These are phyloP conservation scores for Boeremia exigua DNA, from an alignment of 2,329 filamentous ascomycete genomes.

Conservation along the genomic window DNA sequence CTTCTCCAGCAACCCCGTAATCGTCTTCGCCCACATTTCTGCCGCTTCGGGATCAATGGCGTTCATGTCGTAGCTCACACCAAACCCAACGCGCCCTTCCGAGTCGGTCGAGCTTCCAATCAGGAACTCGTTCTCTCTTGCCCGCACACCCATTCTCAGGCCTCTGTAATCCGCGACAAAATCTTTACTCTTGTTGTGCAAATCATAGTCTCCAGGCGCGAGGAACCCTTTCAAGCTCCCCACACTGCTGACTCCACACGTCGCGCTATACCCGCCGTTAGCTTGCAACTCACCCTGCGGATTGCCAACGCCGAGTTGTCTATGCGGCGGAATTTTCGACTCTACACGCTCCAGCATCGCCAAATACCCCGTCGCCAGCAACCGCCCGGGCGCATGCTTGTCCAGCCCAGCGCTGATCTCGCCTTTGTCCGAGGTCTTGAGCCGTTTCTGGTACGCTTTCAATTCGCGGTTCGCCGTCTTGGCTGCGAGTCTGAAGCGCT, in stretches of 20 bases:
- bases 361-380: conserved; percentile 55
- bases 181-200: conserved; percentile 35
- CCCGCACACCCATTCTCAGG: conserved; percentile 50
- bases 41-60: conserved; percentile 43
- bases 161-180: conserved; percentile 51
- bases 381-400: conserved; percentile 45
- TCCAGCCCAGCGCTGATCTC: conserved; percentile 31
- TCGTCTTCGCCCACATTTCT: conserved; percentile 39
- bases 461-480: conserved; percentile 53
- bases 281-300: conserved; percentile 49
- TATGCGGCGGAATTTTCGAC: conserved; percentile 40
- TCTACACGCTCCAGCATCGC: conserved; percentile 48
- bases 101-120: conserved; percentile 50
- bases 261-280: conserved; percentile 46
- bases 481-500: conserved; percentile 49
- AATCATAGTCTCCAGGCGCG: conserved; percentile 31
- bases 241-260: conserved; percentile 54
- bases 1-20: conserved; percentile 40
- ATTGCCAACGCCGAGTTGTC: conserved; percentile 29
- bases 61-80: conserved; percentile 52
- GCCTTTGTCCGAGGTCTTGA: conserved; percentile 18
- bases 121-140: conserved; percentile 55
- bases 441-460: conserved; percentile 53
- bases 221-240: conserved; percentile 48
- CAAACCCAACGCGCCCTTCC: conserved; percentile 45